phyloP scores from a whole-genome alignment of 768 basidiomycete species.

The Tulasnella calospora region DNA sequence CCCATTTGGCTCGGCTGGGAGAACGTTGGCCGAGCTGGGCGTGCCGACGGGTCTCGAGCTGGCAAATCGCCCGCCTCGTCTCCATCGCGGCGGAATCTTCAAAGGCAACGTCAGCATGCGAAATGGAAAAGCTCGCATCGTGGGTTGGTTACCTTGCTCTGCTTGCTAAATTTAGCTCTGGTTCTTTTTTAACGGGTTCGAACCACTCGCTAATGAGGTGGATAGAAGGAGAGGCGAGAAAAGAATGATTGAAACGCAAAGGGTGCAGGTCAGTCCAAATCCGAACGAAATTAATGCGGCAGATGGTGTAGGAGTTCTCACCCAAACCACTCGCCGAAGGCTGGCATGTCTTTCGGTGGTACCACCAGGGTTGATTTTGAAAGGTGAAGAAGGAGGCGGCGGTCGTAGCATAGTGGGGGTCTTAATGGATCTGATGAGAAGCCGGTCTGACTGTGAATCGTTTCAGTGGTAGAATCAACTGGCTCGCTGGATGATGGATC shows the following conservation, averaged over 20 bases:
- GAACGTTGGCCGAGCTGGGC: slow-evolving; percentile 54
- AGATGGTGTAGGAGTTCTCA: slow-evolving; percentile 41
- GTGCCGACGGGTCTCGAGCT: slow-evolving; percentile 46
- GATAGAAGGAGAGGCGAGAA: not conserved
- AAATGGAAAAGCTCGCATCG: not conserved
- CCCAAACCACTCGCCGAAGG: slow-evolving; percentile 86
- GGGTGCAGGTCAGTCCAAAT: slow-evolving; percentile 18
- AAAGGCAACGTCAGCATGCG: slow-evolving; percentile 13
- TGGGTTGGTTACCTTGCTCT: slow-evolving; percentile 15
- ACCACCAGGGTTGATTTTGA: slow-evolving; percentile 71
- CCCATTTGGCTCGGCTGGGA: slow-evolving; percentile 90
- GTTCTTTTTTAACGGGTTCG: slow-evolving; percentile 57
- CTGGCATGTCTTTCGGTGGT: slow-evolving; percentile 69
- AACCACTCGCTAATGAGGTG: slow-evolving; percentile 29
- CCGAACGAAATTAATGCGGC: not conserved
- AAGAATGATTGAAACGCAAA: not conserved
- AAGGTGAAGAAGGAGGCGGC: slow-evolving; percentile 61
- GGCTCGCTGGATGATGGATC: not conserved
- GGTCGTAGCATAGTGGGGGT: slow-evolving; percentile 47
- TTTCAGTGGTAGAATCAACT: not conserved
- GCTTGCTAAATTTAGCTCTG: slow-evolving; percentile 41
- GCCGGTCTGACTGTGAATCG: not conserved
- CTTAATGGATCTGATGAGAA: not conserved
- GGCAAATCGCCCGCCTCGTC: slow-evolving; percentile 48
- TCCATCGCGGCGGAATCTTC: slow-evolving; percentile 52